Base-by-base conservation (phyloP, 2,329 filamentous ascomycete species). In the Cytospora paraplurivora region DNA sequence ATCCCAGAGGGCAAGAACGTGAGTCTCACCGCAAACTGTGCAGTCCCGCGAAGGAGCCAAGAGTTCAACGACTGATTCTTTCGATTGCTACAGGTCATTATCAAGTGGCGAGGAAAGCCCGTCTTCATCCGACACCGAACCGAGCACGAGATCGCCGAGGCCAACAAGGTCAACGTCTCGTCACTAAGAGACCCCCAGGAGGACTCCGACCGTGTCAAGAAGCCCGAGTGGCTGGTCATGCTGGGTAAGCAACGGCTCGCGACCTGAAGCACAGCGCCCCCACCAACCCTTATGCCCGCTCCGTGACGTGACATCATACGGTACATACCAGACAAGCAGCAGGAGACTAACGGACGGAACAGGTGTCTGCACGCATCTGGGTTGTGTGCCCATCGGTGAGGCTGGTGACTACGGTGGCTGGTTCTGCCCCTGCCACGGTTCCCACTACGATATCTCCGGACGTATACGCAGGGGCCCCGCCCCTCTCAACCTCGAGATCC, bases 381-480 rank as follows among this genome's bases (percentile, higher is more conserved):
- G 95, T 82, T 99, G 95, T 87, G 95, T 99, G 72, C 95, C 95
- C 76, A 99, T 99, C 74, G 95, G 96, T 75, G 95, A 99, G 85
- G 92, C 95, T 69, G 95, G 95, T 78, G 96, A 99, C 81, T 99
- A 84, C 75, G 95, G 95, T 77, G 95, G 95, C 76, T 99, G 95
- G 95, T 99, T 99, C 90, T 99, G 95, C 85, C 95, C 95, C 70
- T 99, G 95, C 91, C 95, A 99, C 87, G 95, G 95, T 80, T 97
- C 93, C 72, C 95, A 99, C 86, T 99, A 99, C 88, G 95, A 99
- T 79, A 98, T 99, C 79, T 98, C 93, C 69, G 95, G 95, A 78
- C 93, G 95, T 81, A 92, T 97, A 86, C 89, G 95, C 84, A 97
- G 92, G 87, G 95, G 95, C 70, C 95, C 95, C 68, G 95, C 95